Evolutionary conservation across 2,329 filamentous ascomycete species (phyloP).

Genomic region (Talaromyces sp.): DNA sequence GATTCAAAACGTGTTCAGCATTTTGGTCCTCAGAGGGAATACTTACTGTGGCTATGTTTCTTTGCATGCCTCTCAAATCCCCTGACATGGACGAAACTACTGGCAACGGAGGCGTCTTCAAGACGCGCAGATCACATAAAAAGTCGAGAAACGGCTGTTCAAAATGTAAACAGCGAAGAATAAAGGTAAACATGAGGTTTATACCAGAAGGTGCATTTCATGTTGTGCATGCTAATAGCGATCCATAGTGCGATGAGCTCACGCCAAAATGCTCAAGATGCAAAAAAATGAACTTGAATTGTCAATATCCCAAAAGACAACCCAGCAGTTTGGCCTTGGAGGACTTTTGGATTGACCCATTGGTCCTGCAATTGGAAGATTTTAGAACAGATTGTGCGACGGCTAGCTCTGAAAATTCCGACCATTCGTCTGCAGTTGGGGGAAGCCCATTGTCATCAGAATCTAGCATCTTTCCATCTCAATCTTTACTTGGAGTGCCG

Average conservation of each 20-base stretch:
- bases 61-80: not conserved
- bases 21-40: not conserved
- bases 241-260: constrained; percentile 29
- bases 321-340: constrained; percentile 5
- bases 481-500: not conserved
- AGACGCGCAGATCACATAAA: constrained; percentile 19
- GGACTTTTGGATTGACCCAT: constrained; percentile 1
- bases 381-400: not conserved
- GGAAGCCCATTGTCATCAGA: not conserved
- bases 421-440: not conserved
- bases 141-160: constrained; percentile 31
- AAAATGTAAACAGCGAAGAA: constrained; percentile 29
- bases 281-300: constrained; percentile 22
- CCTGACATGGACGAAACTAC: not conserved
- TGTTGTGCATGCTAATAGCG: constrained; percentile 9
- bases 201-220: not conserved
- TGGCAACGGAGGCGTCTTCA: constrained; percentile 8
- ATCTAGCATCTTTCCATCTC: not conserved
- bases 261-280: constrained; percentile 30
- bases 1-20: not conserved
- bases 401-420: constrained; percentile 7
- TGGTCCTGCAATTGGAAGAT: not conserved
- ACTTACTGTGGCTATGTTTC: not conserved
- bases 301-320: constrained; percentile 20
- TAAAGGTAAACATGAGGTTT: constrained; percentile 23